Percentiles rank a stretch among this genome's conserved stretches.
phyloP scores from a whole-genome alignment of 495 filamentous ascomycete species.

The Cenococcum geophilum region DNA sequence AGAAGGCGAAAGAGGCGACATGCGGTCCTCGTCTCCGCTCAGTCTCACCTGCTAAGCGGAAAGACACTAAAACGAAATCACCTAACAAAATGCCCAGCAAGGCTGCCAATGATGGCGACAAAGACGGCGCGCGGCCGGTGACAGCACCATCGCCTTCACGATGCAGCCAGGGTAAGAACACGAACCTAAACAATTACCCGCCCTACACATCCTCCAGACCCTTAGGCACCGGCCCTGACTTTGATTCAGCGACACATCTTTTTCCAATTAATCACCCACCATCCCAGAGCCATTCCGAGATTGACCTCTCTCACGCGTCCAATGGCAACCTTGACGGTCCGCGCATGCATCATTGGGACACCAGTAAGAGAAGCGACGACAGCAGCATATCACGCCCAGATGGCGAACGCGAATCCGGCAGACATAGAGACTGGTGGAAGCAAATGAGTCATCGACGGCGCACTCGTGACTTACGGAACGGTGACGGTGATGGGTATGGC shows the following conservation, averaged over 20 bases:
- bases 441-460: conserved; percentile 24
- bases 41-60: conserved; percentile 12
- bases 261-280: conserved; percentile 18
- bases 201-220: conserved; percentile 7
- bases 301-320: conserved; percentile 19
- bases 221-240: conserved; percentile 22
- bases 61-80: conserved; percentile 21
- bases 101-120: conserved; percentile 13
- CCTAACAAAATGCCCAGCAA: conserved; percentile 8
- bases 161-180: conserved; percentile 24
- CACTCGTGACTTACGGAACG: conserved; percentile 19
- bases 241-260: conserved; percentile 19
- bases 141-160: conserved; percentile 27
- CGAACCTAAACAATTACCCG: conserved; percentile 7
- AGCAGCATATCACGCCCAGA: conserved; percentile 14
- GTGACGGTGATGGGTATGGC: conserved; percentile 15
- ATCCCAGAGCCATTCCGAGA: conserved; percentile 25
- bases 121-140: conserved; percentile 17
- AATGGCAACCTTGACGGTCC: conserved; percentile 26
- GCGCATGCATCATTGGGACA: conserved; percentile 18
- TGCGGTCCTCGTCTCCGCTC: background rate
- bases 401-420: conserved; percentile 14
- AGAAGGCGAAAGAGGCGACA: conserved; percentile 5
- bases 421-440: conserved; percentile 27
- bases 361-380: conserved; percentile 17